phyloP scores from a whole-genome alignment of 2,329 filamentous ascomycete genomes.

The Elsinoe arachidis region DNA sequence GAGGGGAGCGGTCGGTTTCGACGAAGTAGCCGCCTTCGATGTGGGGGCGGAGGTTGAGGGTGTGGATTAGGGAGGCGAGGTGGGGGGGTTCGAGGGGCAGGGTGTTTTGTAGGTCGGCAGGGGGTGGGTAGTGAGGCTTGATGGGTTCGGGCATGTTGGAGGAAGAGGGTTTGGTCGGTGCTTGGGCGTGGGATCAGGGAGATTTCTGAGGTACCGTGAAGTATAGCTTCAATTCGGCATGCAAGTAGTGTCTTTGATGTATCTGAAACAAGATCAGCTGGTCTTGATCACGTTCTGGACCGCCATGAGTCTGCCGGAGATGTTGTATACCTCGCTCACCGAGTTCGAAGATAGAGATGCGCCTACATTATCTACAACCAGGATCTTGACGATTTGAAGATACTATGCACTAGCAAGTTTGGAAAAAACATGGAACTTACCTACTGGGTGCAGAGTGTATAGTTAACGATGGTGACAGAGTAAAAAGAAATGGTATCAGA shows the following conservation, averaged over 20 bases:
- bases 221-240: not conserved
- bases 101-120: conserved; percentile 14
- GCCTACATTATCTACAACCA: too few species aligned
- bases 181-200: not conserved
- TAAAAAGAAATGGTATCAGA: not conserved
- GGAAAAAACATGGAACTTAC: too few species aligned
- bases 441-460: too few species aligned
- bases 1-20: conserved; percentile 50
- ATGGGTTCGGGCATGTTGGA: conserved; percentile 18
- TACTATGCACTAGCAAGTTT: too few species aligned
- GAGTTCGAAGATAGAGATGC: too few species aligned
- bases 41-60: conserved; percentile 46
- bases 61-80: conserved; percentile 33
- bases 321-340: too few species aligned
- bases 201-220: not conserved
- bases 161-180: conserved; percentile 20
- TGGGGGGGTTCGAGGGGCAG: conserved; percentile 25
- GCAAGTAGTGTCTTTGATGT: too few species aligned
- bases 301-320: too few species aligned
- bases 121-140: conserved; percentile 20
- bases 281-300: too few species aligned
- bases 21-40: conserved; percentile 57
- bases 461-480: not conserved
- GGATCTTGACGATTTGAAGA: too few species aligned
- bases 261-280: too few species aligned